Conservation (phyloP, 352 stramenopile genomes). For the Globisporangium echinulatum region DNA sequence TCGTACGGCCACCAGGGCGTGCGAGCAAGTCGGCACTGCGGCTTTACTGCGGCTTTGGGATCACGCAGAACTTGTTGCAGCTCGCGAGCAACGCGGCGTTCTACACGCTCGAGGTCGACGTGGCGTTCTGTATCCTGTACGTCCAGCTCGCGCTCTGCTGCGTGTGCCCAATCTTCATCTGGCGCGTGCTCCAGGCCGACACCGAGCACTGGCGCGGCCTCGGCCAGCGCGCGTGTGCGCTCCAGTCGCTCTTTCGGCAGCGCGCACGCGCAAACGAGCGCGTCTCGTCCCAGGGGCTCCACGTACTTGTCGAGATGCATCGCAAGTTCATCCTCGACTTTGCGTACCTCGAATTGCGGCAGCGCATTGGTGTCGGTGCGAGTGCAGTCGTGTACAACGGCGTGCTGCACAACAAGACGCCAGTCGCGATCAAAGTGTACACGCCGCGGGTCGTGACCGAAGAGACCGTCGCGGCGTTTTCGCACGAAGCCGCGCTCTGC, state of each 20-base stretch:
- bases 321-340: slow-evolving; percentile 53
- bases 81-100: slow-evolving; percentile 15
- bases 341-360: slow-evolving; percentile 30
- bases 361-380: slow-evolving; percentile 31
- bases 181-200: slow-evolving; percentile 69
- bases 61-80: slow-evolving; percentile 6
- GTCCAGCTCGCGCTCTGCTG: slow-evolving; percentile 14
- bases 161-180: slow-evolving; percentile 48
- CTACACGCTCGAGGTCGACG: slow-evolving; percentile 7
- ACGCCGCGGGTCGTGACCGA: slow-evolving; percentile 42
- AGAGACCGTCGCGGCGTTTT: slow-evolving; percentile 34
- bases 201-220: slow-evolving; percentile 73
- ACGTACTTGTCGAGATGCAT: slow-evolving; percentile 40
- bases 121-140: slow-evolving; percentile 18
- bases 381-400: slow-evolving; percentile 43
- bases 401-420: slow-evolving; percentile 21
- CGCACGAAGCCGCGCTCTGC: slow-evolving; percentile 38
- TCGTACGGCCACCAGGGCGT: slow-evolving; percentile 1
- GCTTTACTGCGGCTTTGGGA: slow-evolving; percentile 10
- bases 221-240: slow-evolving; percentile 37
- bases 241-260: slow-evolving; percentile 22
- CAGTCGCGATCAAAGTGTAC: slow-evolving; percentile 58
- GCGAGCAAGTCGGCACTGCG: slow-evolving; percentile 12
- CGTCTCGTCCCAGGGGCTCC: slow-evolving; percentile 36
- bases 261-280: slow-evolving; percentile 26